A percentile compares a stretch with the other conserved stretches of the same genome.
Conservation (phyloP, 345 rosid species). For the Ceriops zippeliana region DNA sequence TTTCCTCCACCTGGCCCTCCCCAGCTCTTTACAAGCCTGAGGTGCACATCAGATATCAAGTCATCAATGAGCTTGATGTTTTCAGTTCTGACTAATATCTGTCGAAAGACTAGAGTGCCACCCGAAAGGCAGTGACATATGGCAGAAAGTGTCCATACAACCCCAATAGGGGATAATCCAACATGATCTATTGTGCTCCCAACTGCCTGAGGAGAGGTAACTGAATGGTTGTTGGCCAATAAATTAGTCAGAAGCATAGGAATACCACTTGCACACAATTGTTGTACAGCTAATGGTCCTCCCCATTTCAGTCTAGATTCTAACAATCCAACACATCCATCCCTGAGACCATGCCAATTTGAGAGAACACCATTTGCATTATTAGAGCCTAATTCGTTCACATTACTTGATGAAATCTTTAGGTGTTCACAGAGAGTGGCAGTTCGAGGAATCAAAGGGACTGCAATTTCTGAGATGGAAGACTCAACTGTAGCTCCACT, state of each 20-base stretch:
- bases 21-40: constrained; percentile 82
- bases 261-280: constrained; percentile 75
- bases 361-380: constrained; percentile 39
- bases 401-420: constrained; percentile 43
- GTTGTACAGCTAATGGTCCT: constrained; percentile 79
- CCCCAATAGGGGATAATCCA: constrained; percentile 82
- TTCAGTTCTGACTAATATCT: constrained; percentile 63
- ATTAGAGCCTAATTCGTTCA: constrained; percentile 32
- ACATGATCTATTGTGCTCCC: constrained; percentile 36
- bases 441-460: constrained; percentile 85
- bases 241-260: constrained; percentile 72
- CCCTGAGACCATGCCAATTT: constrained; percentile 84
- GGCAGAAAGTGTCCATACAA: constrained; percentile 81
- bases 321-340: constrained; percentile 89
- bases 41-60: constrained; percentile 70
- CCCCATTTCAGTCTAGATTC: constrained; percentile 81
- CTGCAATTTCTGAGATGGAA: constrained; percentile 65
- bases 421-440: constrained; percentile 74
- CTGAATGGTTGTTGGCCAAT: constrained; percentile 45
- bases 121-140: constrained; percentile 81
- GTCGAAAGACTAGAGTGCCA: constrained; percentile 67
- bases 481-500: constrained; percentile 68
- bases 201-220: constrained; percentile 38
- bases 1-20: constrained; percentile 90
- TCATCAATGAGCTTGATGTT: constrained; percentile 49